Evolutionary conservation across 192 early-diverging fungal genomes (phyloP), one percentile per base, ranked within the genome.

Genomic region (Thamnidium elegans): DNA sequence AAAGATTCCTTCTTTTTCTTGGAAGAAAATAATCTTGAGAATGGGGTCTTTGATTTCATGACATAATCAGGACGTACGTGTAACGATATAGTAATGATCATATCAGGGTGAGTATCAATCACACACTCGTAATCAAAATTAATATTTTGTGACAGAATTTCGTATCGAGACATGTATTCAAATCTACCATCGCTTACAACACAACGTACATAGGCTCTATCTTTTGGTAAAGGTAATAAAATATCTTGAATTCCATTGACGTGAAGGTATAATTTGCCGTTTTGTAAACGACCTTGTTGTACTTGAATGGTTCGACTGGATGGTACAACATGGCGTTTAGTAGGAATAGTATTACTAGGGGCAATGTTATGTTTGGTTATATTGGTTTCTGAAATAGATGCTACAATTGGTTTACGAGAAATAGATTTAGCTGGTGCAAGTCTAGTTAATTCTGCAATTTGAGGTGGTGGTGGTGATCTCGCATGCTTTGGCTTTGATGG

Each of bases 241-340:
- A 71, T 63, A 51, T 75, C 69, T 6, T 70, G 65, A 19, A 63
- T 58, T 17, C 59, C 50, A 34, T 56, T 63, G 13, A 75, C 30
- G 10, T 65, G 68, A 20, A 75, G 46, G 56, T 75, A 75, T 3
- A 75, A 48, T 42, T 70, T 75, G 1, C 74, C 74, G 21, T 61
- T 55, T 9, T 66, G 13, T 13, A 48, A 47, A 39, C 36, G 36
- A 39, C 7, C 5, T 39, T 39, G 36, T 39, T 39, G 36, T 39
- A 39, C 36, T 39, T 39, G 36, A 39, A 39, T 39, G 9, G 36
- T 39, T 39, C 36, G 36, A 39, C 36, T 39, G 9, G 36, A 39
- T 9, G 36, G 36, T 39, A 39, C 36, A 39, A 26, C 26, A 26
- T 26, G 26, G 26, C 7, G 26, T 26, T 9, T n/a, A 17, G 7